Conservation (phyloP, 148 eudicot genomes). For the Amaranthus hypochondriacus region DNA sequence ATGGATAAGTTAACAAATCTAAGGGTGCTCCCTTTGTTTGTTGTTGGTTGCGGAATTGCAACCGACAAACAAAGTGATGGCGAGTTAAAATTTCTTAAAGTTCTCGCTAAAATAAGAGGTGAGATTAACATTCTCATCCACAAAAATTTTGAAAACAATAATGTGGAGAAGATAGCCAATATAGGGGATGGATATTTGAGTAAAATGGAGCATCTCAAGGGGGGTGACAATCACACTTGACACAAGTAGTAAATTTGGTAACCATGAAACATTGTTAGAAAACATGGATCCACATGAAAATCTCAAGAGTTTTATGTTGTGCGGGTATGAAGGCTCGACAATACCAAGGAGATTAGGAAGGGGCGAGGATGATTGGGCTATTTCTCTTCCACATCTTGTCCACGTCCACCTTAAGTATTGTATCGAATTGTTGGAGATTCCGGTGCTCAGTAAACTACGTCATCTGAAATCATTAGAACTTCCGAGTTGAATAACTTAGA, state of each 20-base stretch:
- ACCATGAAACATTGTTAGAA: conserved; percentile 15
- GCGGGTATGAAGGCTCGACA: neutral
- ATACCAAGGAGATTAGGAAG: conserved; percentile 12
- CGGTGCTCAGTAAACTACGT: conserved; percentile 1
- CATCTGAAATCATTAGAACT: neutral
- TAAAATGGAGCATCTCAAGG: conserved; percentile 6
- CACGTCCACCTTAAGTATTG: neutral
- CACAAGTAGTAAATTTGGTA: neutral
- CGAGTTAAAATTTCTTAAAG: conserved; percentile 9
- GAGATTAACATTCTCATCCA: neutral
- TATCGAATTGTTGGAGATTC: no score
- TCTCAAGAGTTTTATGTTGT: neutral
- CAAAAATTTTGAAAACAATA: neutral
- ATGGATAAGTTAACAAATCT: conserved; percentile 15
- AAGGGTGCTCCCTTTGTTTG: neutral
- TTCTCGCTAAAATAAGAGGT: conserved; percentile 1
- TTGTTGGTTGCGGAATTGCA: neutral
- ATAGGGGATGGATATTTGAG: conserved; percentile 4
- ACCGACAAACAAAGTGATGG: neutral
- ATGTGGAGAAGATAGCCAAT: neutral
- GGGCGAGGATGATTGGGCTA: neutral
- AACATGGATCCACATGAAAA: conserved; percentile 10
- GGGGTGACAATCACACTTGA: neutral
- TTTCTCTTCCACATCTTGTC: conserved; percentile 22
- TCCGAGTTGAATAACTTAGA: neutral